Evolutionary conservation across 163 green algal species (phyloP), one percentile per base, ranked within the genome.

Genomic region (Scenedesmus sp.): DNA sequence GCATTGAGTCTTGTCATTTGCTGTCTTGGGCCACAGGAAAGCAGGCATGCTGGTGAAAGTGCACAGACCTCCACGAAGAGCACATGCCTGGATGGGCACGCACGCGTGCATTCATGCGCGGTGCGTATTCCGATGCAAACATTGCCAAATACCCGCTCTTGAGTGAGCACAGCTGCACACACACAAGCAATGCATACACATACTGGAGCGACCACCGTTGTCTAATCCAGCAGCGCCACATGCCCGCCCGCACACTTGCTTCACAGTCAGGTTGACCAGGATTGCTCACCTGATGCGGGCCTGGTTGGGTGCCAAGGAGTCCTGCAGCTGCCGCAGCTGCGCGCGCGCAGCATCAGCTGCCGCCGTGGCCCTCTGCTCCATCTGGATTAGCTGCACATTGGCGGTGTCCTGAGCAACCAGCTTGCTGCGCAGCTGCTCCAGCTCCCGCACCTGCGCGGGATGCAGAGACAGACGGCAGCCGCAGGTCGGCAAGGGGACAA

Each of bases 351-450:
- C 73, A 30, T 82, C 43, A 33, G 46, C 20, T 46, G 85, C 85
- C 16, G 72, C 85, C 16, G 65, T 37, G 30, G 65, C 65, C 65
- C 18, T 76, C 43, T 83, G 40, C 35, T 89, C 59, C n/a, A 40
- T 44, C 42, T 70, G 53, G 1, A 83, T 24, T 24, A 89, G 85
- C 65, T 53, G 12, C 65, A 89, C 40, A 35, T 89, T 89, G 68
- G 65, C 85, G 22, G 59, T 40, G 15, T 89, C 85, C 16, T 65
- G 40, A 9, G 73, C 49, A 13, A 76, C 68, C 12, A 89, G 61
- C 18, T 70, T 83, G 65, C 30, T 37, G 24, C 43, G 46, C 68
- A 83, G 40, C 24, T 56, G 15, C 42, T 89, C 68, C 46, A 89
- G 85, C 85, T 89, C 65, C 22, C 49, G 46, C 40, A 81, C 49